Evolutionary conservation across 2,329 filamentous ascomycete genomes (phyloP), one percentile per base, ranked within the genome.

Genomic region (Phialophora verrucosa): DNA sequence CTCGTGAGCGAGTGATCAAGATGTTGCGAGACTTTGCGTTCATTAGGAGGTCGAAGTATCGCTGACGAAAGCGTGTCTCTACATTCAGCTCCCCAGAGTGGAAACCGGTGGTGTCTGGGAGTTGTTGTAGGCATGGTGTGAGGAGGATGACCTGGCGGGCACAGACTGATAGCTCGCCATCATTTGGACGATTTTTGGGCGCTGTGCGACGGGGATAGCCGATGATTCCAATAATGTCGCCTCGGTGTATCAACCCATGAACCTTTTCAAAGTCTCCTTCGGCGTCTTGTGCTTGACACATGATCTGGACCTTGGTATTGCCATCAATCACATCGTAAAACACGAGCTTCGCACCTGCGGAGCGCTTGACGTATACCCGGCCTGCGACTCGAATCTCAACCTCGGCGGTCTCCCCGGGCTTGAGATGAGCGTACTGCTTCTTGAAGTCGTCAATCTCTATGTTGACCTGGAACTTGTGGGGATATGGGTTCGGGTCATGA

Each of bases 21-120:
- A 93, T 90, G 67, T 96, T 87, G 63, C 93, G 88, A 54, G 91
- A 92, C 69, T 85, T 85, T 75, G 96, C 91, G 81, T 99, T 97
- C 90, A 98, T 96, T 80, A 99, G 95, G 73, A 99, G 84, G 79
- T 99, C 95, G 60, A 99, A 88, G 79, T 97, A 96, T 67, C 94
- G 88, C 83, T 97, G 91, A 74, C 96, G 91, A 85, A 92, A 93
- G 68, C 95, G 88, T 80, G 93, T 91, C 81, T 99, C 95, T 76
- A 93, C 88, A 78, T 98, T 93, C 85, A 96, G 94, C 84, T 98
- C 93, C 69, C 94, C 94, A 77, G 92, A 97, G 81, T 94, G 90
- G 79, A 44, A 44, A 44, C 95, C 92, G 68, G 91, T 90, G 14
- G 53, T 32, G 12, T 55, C 53, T 64, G 95, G 95, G 72, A 96